phyloP scores from a whole-genome alignment of 2,329 filamentous ascomycete genomes.

The Mycocentrospora acerina region DNA sequence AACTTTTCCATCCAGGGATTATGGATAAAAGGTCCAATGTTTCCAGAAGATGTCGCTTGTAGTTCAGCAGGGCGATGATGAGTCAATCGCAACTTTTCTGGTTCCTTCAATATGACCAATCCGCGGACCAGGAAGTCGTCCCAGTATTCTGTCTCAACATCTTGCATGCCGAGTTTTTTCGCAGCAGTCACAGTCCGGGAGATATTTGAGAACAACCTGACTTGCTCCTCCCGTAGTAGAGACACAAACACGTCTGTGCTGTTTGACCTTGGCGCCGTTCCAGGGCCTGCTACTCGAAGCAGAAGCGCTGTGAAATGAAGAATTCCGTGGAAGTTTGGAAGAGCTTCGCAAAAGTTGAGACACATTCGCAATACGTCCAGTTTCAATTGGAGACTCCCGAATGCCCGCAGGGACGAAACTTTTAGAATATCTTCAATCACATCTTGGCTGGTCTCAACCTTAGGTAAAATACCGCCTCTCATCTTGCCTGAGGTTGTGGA shows the following conservation, averaged over 20 bases:
- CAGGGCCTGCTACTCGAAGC: conserved; percentile 77
- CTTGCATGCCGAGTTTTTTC: conserved; percentile 68
- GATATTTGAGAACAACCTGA: conserved; percentile 81
- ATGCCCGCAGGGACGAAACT: conserved; percentile 56
- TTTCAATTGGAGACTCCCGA: conserved; percentile 79
- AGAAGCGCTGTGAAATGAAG: conserved; percentile 82
- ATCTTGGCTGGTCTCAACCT: conserved; percentile 40
- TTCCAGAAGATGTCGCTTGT: conserved; percentile 39
- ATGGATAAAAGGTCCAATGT: conserved; percentile 82
- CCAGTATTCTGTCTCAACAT: conserved; percentile 86
- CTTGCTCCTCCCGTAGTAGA: conserved; percentile 79
- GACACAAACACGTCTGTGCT: conserved; percentile 69
- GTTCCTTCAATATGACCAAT: conserved; percentile 62
- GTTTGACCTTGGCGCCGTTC: conserved; percentile 69
- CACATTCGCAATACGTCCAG: conserved; percentile 85
- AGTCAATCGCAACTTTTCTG: conserved; percentile 27
- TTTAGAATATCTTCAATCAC: conserved; percentile 57
- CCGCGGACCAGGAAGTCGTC: conserved; percentile 89
- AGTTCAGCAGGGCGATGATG: conserved; percentile 39
- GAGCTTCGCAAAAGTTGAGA: conserved; percentile 88
- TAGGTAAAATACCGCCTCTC: conserved; percentile 5
- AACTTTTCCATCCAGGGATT: conserved; percentile 81
- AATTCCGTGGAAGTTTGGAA: conserved; percentile 91
- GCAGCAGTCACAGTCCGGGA: conserved; percentile 79
- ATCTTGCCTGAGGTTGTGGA: conserved; percentile 13